These are phyloP conservation scores for Aspergillus ochraceoroseus DNA, from an alignment of 2,329 filamentous ascomycete species.

Conservation along the genomic window DNA sequence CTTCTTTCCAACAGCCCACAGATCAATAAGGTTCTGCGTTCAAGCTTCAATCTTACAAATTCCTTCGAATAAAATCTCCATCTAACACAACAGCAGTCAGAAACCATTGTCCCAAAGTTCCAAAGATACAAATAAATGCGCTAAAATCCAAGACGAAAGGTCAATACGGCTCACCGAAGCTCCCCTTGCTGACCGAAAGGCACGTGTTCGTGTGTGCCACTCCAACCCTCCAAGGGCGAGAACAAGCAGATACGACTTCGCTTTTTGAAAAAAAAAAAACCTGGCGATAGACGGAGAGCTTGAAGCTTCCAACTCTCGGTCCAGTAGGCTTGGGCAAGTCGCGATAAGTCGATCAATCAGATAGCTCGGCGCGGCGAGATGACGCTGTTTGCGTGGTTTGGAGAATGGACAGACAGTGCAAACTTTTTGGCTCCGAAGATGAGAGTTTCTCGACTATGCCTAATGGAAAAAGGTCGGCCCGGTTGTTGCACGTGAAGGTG, in stretches of 20 bases:
- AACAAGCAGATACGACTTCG: neutral
- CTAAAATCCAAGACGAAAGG: neutral
- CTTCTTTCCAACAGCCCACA: no score
- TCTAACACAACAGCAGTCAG: no score
- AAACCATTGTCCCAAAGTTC: no score
- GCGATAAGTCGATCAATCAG: constrained; percentile 23
- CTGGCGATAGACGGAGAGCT: constrained; percentile 8
- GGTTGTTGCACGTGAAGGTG: no score
- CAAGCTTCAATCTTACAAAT: no score
- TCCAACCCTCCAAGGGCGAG: constrained; percentile 6
- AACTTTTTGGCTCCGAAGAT: constrained; percentile 28
- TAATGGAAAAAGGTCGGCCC: constrained; percentile 6
- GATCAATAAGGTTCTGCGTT: no score
- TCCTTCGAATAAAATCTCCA: no score
- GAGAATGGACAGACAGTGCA: constrained; percentile 41
- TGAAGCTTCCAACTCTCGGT: constrained; percentile 11
- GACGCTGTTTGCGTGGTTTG: constrained; percentile 40
- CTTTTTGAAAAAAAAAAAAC: neutral
- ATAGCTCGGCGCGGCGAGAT: constrained; percentile 25
- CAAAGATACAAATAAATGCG: no score
- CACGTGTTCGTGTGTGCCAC: neutral
- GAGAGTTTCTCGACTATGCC: neutral
- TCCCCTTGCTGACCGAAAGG: constrained; percentile 7
- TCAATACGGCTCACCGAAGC: neutral
- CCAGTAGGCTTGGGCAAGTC: constrained; percentile 13